A percentile compares a stretch with the other conserved stretches of the same genome.
These are phyloP conservation scores for Acanthamoeba healyi DNA, from an alignment of 208 protist genomes.

Conservation along the genomic window DNA sequence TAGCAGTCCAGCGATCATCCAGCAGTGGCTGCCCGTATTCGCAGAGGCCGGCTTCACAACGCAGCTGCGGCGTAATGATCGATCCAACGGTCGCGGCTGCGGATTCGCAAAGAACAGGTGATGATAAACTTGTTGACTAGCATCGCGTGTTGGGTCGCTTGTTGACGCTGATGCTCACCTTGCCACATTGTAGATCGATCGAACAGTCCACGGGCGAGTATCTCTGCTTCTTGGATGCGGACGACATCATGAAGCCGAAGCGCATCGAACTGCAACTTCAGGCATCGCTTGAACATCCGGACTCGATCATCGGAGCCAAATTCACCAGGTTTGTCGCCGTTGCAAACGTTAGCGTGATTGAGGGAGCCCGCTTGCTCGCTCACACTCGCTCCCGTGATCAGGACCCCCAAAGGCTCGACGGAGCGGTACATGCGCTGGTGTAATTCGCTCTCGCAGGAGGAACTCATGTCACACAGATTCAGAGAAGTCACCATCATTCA, in stretches of 20 bases:
- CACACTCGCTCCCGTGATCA: background rate
- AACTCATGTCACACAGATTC: constrained; percentile 72
- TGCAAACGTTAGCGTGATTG: background rate
- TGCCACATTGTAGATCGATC: constrained; percentile 23
- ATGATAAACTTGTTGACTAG: too few species aligned
- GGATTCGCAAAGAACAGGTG: constrained; percentile 71
- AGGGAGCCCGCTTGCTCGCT: background rate
- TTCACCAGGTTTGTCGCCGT: background rate
- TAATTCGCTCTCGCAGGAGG: constrained; percentile 55
- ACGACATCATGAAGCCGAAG: constrained; percentile 73
- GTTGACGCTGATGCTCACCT: too few species aligned
- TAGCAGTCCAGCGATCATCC: constrained; percentile 48
- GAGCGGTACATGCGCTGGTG: constrained; percentile 73
- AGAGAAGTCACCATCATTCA: constrained; percentile 73
- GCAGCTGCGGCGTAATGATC: constrained; percentile 49
- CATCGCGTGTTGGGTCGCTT: too few species aligned
- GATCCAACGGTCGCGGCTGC: background rate
- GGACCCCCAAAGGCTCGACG: constrained; percentile 67
- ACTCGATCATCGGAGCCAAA: constrained; percentile 63
- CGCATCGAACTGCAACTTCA: constrained; percentile 52
- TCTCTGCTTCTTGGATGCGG: constrained; percentile 70
- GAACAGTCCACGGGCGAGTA: constrained; percentile 63
- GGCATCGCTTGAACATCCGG: background rate
- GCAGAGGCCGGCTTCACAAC: background rate
- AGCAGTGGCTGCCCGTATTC: constrained; percentile 47